Base-by-base conservation (phyloP, 2,329 filamentous ascomycete species). In the Cryphonectria parasitica region DNA sequence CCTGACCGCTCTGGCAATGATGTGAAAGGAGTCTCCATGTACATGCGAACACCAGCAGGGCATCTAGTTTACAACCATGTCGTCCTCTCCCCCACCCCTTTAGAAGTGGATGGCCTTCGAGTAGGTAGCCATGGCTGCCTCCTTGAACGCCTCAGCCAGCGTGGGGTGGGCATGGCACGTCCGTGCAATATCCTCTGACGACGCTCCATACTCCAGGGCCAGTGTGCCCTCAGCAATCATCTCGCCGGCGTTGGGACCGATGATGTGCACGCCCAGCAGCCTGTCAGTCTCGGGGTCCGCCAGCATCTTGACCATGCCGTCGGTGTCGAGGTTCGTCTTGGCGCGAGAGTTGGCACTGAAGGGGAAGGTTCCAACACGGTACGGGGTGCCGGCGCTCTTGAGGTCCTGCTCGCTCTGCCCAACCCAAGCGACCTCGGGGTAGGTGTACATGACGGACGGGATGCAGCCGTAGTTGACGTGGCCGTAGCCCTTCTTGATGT, bases 381-480 rank as follows among this genome's bases (percentile, higher is more conserved):
- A 99, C 79, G 96, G 94, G 78, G 97, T 89, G 74, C 93, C 94
- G 74, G 91, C 88, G 75, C 90, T 90, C 89, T 98, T 98, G 75
- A 99, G 87, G 77, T 99, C 96, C 80, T 95, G 92, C 87, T 99
- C 96, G 82, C 91, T 98, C 87, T 98, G 95, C 71, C 96, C 96
- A 63, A 99, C 96, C 96, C 96, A 99, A 49, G 96, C 94, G 75
- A 98, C 96, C 83, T 99, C 96, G 45, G 96, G 96, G 85, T 98
- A 92, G 15, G 96, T 98, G 89, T 99, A 99, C 96, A 99, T 99
- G 84, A 99, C 96, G 45, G 93, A 96, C 75, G 96, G 96, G 80
- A 99, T 99, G 82, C 92, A 93, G 78, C 90, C 93, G 85, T 99
- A 99, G 91, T 99, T 99, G 84, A 99, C 96, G 83, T 99, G 96